Evolutionary conservation across 2,329 filamentous ascomycete species (phyloP).

Genomic region (Lizonia empirigonia): DNA sequence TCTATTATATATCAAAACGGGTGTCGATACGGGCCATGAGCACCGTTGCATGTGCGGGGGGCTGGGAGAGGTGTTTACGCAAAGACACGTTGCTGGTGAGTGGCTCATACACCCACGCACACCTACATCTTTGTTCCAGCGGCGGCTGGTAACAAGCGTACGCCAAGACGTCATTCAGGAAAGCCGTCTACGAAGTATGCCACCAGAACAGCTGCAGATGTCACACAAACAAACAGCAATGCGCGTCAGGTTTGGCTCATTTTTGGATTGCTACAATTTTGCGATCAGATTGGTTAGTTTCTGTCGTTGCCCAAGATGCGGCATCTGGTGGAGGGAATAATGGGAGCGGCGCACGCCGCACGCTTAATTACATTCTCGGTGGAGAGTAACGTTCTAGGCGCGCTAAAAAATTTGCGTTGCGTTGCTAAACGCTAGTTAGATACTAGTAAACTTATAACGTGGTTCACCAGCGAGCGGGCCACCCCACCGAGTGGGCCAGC

Average conservation of each 20-base stretch:
- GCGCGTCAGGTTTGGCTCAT: background rate
- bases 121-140: constrained; percentile 8
- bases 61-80: constrained; percentile 23
- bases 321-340: background rate
- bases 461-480: too few species aligned
- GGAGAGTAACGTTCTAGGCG: too few species aligned
- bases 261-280: background rate
- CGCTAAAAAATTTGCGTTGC: too few species aligned
- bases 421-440: too few species aligned
- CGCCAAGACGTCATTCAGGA: constrained; percentile 14
- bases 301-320: too few species aligned
- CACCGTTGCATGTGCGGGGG: constrained; percentile 7
- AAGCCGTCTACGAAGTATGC: background rate
- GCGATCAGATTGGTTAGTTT: background rate
- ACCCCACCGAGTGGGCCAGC: too few species aligned
- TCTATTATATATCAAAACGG: too few species aligned
- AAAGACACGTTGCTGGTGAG: constrained; percentile 20
- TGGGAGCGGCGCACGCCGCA: background rate
- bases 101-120: constrained; percentile 11
- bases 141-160: constrained; percentile 10
- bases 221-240: background rate
- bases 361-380: constrained; percentile 3
- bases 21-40: constrained; percentile 11
- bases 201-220: background rate
- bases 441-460: too few species aligned